Base-by-base conservation (phyloP, 257 asterid species). In the Nicotiana tabacum region DNA sequence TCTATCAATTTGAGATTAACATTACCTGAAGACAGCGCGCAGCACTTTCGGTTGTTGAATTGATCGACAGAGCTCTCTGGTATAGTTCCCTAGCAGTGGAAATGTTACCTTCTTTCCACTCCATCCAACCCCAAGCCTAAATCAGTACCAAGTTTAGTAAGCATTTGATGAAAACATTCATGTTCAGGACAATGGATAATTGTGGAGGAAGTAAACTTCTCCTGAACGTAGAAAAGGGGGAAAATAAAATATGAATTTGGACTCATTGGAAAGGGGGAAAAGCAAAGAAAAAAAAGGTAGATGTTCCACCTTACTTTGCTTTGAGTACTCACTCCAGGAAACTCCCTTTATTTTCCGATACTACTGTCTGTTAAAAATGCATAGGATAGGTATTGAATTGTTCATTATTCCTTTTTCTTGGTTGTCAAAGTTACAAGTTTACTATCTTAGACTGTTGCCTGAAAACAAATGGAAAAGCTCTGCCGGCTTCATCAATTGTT, bases 91-190 rank as follows among this genome's bases (percentile, higher is more conserved):
- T 85, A 65, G 98, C 99, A 9, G 90, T 92, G 11, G 88, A 76
- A 84, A 94, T 77, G 87, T 93, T 93, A n/a, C 99, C 99, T 88
- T 96, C 99, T 87, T 96, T 96, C 99, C 99, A 94, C 69, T 96
- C 99, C 98, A 93, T 92, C 99, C 99, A 96, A 76, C 99, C 99
- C 99, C 99, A 96, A 66, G 98, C 99, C 99, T 96, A 80, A 18
- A 81, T 30, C 82, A 74, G 46, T 30, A 55, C 9, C 83, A 82
- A 69, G 32, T 39, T 46, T 32, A 21, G 24, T 67, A 7, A 29
- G 67, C 67, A 61, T 9, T 61, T 61, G 33, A 16, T 24, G 27
- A 7, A 9, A 0, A 1, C 7, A 9, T 58, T n/a, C 64, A 58
- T 18, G 64, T 58, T 11, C 0, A 53, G 0, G 18, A 53, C 6